A percentile compares a stretch with the other conserved stretches of the same genome.
These are phyloP conservation scores for Cyberlindnera suaveolens DNA, from an alignment of 805 yeast genomes.

Conservation along the genomic window DNA sequence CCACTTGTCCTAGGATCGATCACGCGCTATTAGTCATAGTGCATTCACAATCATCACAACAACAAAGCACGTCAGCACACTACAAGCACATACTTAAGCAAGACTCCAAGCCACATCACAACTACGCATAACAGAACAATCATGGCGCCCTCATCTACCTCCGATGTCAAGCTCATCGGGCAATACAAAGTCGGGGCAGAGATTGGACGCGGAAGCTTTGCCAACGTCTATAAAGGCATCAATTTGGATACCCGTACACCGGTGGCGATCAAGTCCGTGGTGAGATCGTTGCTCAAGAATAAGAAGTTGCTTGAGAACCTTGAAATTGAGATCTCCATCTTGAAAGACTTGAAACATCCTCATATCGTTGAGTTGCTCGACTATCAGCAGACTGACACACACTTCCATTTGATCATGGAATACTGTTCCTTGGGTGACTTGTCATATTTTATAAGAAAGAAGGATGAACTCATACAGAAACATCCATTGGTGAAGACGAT, in stretches of 20 bases:
- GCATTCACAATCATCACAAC: too few relatives aligned
- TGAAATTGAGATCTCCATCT: constrained; percentile 85
- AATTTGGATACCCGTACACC: constrained; percentile 46
- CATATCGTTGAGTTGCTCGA: constrained; percentile 87
- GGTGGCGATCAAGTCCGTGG: constrained; percentile 87
- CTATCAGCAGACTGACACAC: constrained; percentile 67
- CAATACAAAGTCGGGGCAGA: constrained; percentile 35
- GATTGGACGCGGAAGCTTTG: constrained; percentile 95
- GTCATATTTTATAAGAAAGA: constrained; percentile 75
- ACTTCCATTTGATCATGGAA: constrained; percentile 91
- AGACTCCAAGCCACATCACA: background rate
- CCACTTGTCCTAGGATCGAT: too few relatives aligned
- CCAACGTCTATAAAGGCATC: constrained; percentile 86
- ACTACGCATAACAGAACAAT: background rate
- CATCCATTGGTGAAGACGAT: constrained; percentile 77
- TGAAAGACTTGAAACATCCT: constrained; percentile 85
- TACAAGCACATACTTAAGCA: background rate
- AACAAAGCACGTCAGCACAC: background rate
- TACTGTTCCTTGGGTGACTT: constrained; percentile 94
- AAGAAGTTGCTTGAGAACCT: constrained; percentile 85
- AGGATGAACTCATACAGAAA: constrained; percentile 61
- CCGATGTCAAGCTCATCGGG: constrained; percentile 16
- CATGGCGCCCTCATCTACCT: constrained; percentile 6
- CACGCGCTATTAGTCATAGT: too few relatives aligned
- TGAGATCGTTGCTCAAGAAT: constrained; percentile 72